phyloP scores from a whole-genome alignment of 148 eudicot species.

The Amaranthus hypochondriacus region DNA sequence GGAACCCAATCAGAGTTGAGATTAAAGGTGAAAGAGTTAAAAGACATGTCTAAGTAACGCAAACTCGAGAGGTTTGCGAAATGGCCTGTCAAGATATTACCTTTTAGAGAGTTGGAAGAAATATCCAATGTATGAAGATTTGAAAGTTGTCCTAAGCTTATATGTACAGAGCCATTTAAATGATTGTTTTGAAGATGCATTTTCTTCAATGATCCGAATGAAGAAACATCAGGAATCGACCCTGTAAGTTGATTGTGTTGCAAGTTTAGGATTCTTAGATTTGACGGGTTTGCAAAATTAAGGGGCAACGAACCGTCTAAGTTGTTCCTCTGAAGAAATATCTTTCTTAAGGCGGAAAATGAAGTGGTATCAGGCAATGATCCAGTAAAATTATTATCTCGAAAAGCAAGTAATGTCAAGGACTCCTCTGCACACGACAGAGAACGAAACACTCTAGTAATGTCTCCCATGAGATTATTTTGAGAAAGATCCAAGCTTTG shows the following conservation, averaged over 20 bases:
- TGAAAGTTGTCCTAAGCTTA: conserved; percentile 21
- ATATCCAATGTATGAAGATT: conserved; percentile 18
- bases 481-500: conserved; percentile 2
- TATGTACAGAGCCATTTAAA: conserved; percentile 21
- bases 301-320: conserved; percentile 13
- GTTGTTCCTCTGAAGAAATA: conserved; percentile 13
- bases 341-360: conserved; percentile 4
- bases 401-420: not conserved
- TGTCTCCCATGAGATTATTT: conserved; percentile 11
- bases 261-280: conserved; percentile 19
- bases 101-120: conserved; percentile 29
- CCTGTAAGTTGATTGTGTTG: conserved; percentile 25
- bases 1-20: conserved; percentile 19
- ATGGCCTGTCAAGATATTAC: conserved; percentile 20
- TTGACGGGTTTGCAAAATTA: not conserved
- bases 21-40: conserved; percentile 24
- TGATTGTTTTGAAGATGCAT: conserved; percentile 20
- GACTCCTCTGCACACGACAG: conserved; percentile 14
- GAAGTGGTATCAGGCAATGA: conserved; percentile 17
- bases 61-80: conserved; percentile 25
- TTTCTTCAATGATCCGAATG: conserved; percentile 18
- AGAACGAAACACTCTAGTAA: not conserved
- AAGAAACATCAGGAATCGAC: conserved; percentile 27
- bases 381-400: conserved; percentile 10
- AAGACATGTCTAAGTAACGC: conserved; percentile 26